phyloP scores from a whole-genome alignment of 2,329 filamentous ascomycete species.

The Diplocarpon mali region DNA sequence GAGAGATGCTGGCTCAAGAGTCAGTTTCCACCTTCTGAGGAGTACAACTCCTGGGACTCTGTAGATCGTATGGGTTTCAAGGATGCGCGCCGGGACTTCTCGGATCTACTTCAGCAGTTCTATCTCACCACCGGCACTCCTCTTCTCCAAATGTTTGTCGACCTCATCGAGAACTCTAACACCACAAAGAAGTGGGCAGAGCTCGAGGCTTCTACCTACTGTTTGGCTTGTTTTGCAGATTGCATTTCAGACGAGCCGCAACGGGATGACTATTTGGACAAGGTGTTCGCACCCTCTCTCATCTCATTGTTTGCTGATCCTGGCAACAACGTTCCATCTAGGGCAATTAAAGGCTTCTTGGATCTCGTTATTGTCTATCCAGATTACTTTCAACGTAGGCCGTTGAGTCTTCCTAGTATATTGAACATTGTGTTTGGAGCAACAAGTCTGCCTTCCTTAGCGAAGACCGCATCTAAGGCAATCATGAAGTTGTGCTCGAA shows the following conservation, averaged over 20 bases:
- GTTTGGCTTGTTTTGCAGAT: constrained; percentile 56
- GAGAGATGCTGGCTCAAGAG: constrained; percentile 59
- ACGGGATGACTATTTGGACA: constrained; percentile 46
- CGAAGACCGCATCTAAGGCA: constrained; percentile 60
- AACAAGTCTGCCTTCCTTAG: constrained; percentile 49
- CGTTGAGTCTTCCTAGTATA: constrained; percentile 54
- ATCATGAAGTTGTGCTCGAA: constrained; percentile 66
- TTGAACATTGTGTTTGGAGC: constrained; percentile 66
- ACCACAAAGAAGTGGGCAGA: constrained; percentile 42
- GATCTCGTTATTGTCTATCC: constrained; percentile 62
- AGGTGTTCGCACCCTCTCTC: constrained; percentile 51
- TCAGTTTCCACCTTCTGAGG: constrained; percentile 42
- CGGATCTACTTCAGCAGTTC: constrained; percentile 63
- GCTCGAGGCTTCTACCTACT: constrained; percentile 51
- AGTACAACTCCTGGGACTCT: constrained; percentile 56
- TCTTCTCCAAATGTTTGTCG: constrained; percentile 45
- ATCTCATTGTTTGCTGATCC: constrained; percentile 42
- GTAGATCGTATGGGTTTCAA: constrained; percentile 56
- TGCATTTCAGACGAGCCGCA: constrained; percentile 46
- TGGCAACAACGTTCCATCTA: constrained; percentile 43
- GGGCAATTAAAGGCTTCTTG: constrained; percentile 57
- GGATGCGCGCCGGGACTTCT: constrained; percentile 68
- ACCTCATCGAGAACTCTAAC: constrained; percentile 41
- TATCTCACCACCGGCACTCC: constrained; percentile 49
- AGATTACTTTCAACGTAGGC: constrained; percentile 63